phyloP scores from a whole-genome alignment of 2,329 filamentous ascomycete species.

The Fusarium ramigenum region DNA sequence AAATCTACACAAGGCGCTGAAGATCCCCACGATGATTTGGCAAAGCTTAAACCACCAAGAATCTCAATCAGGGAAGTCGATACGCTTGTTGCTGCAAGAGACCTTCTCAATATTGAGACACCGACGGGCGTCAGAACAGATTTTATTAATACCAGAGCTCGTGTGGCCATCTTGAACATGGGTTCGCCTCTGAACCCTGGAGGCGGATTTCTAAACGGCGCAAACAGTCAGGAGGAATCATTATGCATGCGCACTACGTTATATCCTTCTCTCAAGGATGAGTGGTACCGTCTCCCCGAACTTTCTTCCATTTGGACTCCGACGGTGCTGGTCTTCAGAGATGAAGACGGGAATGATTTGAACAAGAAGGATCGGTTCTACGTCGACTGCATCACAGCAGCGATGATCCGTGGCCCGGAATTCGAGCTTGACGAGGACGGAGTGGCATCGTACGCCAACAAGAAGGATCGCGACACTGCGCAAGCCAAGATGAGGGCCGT shows the following conservation, averaged over 20 bases:
- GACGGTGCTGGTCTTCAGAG: conserved; percentile 68
- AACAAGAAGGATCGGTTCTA: conserved; percentile 63
- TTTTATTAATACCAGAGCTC: conserved; percentile 26
- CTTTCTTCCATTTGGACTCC: conserved; percentile 64
- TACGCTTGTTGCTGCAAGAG: conserved; percentile 61
- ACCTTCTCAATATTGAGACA: conserved; percentile 13
- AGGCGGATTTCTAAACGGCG: conserved; percentile 68
- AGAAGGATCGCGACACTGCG: conserved; percentile 61
- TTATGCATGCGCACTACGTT: conserved; percentile 70
- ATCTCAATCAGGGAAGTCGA: conserved; percentile 61
- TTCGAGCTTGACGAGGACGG: conserved; percentile 50
- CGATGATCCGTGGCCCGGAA: conserved; percentile 68
- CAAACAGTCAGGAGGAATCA: conserved; percentile 68
- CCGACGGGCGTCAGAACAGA: neutral
- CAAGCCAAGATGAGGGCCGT: conserved; percentile 66
- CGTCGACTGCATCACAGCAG: conserved; percentile 66
- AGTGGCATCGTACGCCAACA: conserved; percentile 50
- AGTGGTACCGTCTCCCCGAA: conserved; percentile 69
- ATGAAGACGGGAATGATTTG: conserved; percentile 45
- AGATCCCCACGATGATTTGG: neutral
- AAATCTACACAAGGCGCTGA: conserved; percentile 39
- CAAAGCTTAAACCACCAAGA: conserved; percentile 34
- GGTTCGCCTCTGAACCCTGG: conserved; percentile 69
- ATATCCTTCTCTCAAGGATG: conserved; percentile 64
- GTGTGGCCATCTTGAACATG: conserved; percentile 69